phyloP scores from a whole-genome alignment of 176 grass and related monocot species.

The Avena eriantha region DNA sequence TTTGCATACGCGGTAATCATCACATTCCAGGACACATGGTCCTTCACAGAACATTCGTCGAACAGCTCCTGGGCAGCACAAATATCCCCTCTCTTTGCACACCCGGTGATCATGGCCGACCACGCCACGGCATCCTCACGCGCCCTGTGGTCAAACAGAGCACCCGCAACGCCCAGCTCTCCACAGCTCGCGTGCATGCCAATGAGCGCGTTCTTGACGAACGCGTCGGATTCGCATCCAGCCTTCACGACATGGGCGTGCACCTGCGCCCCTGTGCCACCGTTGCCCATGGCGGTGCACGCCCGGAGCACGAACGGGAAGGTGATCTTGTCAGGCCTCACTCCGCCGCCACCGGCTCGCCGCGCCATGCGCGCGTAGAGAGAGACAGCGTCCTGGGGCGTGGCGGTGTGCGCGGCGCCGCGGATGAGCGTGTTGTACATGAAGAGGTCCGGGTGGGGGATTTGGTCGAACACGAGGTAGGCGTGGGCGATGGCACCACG shows the following conservation, averaged over 20 bases:
- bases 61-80: slow-evolving; percentile 68
- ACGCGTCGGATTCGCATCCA: slow-evolving; percentile 61
- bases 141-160: slow-evolving; percentile 57
- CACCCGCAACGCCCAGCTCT: slow-evolving; percentile 53
- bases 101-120: slow-evolving; percentile 75
- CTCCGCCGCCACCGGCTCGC: slow-evolving; percentile 21
- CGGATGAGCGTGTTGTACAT: slow-evolving; percentile 94
- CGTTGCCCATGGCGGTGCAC: slow-evolving; percentile 65
- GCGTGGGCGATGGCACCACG: slow-evolving; percentile 63
- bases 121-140: slow-evolving; percentile 74
- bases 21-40: slow-evolving; percentile 81
- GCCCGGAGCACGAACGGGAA: slow-evolving; percentile 89
- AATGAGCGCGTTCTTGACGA: slow-evolving; percentile 84
- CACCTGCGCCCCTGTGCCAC: slow-evolving; percentile 63
- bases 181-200: slow-evolving; percentile 82
- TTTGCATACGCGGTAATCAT: slow-evolving; percentile 84
- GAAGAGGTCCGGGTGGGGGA: slow-evolving; percentile 76
- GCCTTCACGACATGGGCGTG: slow-evolving; percentile 59
- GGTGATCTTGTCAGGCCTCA: slow-evolving; percentile 72
- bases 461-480: slow-evolving; percentile 75
- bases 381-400: slow-evolving; percentile 60
- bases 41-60: slow-evolving; percentile 70
- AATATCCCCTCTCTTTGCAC: slow-evolving; percentile 69
- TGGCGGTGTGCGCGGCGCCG: slow-evolving; percentile 60
- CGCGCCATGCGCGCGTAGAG: slow-evolving; percentile 60